Evolutionary conservation across 1,284 basidiomycete species (phyloP), one percentile per base, ranked within the genome.

Genomic region (Heliocybe sulcata): DNA sequence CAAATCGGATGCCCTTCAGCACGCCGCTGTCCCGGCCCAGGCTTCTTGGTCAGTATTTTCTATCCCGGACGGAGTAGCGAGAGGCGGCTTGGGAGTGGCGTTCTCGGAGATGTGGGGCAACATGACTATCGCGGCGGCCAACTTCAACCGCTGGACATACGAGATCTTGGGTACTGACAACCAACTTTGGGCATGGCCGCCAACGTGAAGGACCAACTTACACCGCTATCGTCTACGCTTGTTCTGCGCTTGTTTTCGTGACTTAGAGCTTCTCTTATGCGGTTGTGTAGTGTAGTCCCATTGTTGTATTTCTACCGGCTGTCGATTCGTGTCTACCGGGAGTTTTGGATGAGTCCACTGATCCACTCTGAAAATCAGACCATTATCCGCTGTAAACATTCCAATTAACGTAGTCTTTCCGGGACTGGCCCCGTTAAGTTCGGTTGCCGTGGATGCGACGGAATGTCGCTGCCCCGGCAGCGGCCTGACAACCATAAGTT

Each of bases 1-100:
- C 59, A 74, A 72, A 61, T 77, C 76, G 52, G 72, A 78, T 66
- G 69, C 71, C 61, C 60, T 67, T 58, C 66, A 64, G 57, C 63
- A 65, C 57, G 64, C 69, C 59, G 69, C 69, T 60, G 59, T 65
- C 55, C 56, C 56, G 52, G 42, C 58, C 35, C 62, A 16, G 8
- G 19, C 61, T 52, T 55, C 63, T 20, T 71, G 66, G 59, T 66
- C 66, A 23, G 47, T 65, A 14, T 59, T 57, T 38, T 63, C 65
- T 23, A 54, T 67, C 33, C 59, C 61, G 26, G 64, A 66, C 31
- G 61, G 65, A 35, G 51, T 71, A 27, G 60, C 60, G 25, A 64
- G 65, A 57, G 64, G 64, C 29, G 68, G 72, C 29, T 65, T 65
- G 60, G 56, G 54, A 29, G 68, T 67, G 55, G 63, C 69, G 38